Base-by-base conservation (phyloP, 2,329 filamentous ascomycete species). In the Alternaria rosae region DNA sequence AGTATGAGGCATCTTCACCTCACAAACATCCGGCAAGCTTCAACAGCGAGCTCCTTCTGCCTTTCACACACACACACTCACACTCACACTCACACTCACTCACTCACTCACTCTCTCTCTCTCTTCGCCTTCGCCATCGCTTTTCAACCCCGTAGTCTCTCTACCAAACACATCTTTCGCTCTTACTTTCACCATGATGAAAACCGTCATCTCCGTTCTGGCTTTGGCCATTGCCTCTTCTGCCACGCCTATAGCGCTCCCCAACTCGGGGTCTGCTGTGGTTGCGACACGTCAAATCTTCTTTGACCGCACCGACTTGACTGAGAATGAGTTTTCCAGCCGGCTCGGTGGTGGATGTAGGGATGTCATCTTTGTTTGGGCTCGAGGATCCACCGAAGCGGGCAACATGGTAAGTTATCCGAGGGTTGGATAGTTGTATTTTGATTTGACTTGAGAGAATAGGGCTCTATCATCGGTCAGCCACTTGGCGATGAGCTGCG, bases 401-500 rank as follows among this genome's bases (percentile, higher is more conserved):
- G 54, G 54, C 28, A 56, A 56, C n/a, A 56, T 56, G 54, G 54
- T 50, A 41, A 50, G 30, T 20, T 6, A 38, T 10, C 0, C 35
- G n/a, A 38, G 4, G 9, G 1, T 0, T 38, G 11, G 5, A 5
- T 38, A 4, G 5, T 10, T 38, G 13, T 32, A 6, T 15, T 4
- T 45, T 32, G 41, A 13, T 45, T 28, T 20, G 21, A 38, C 43
- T n/a, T 35, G 7, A n/a, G 23, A 15, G 5, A 11, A 15, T 12
- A 56, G 54, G 54, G 54, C 11, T 11, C 54, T 13, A 30, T 56
- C 26, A 56, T 56, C 9, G 54, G 54, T 21, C 54, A 56, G 43
- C 54, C 54, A 17, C 54, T 56, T 0, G 54, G 54, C n/a, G 54
- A 56, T 41, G 54, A 56, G 54, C 54, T 56, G 10, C 54, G 54